Base-by-base conservation (phyloP, 805 yeast species). In the Dipodascopsis uninucleata region DNA sequence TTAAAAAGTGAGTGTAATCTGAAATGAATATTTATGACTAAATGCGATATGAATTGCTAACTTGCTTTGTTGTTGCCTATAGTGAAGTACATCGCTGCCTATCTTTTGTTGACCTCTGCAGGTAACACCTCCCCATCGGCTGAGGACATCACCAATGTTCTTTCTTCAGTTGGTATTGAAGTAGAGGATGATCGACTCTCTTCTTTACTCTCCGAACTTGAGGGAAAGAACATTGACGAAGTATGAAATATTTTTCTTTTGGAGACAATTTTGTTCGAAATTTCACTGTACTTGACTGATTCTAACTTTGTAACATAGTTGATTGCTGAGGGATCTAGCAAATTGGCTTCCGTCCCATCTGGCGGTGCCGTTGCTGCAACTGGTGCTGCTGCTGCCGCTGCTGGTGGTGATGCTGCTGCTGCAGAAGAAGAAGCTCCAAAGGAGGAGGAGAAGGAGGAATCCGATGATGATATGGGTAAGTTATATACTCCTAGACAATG, bases 11-110 rank as follows among this genome's bases (percentile, higher is more conserved):
- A 9, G 46, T 41, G 5, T 32, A 1, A 24, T 16, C n/a, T n/a
- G n/a, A n/a, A n/a, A n/a, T n/a, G n/a, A n/a, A n/a, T n/a, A n/a
- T n/a, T 26, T 12, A 12, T 26, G 29, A 12, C 17, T 17, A 21
- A 21, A 21, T 21, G 39, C n/a, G 39, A 21, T 12, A 14, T 21
- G 14, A 21, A 38, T 25, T 32, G 41, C n/a, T 31, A 32, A 5
- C 43, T 41, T 4, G 16, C 35, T 20, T 12, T 10, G 17, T 36
- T 17, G n/a, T n/a, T n/a, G n/a, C n/a, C 26, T 35, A 9, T 38
- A 69, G 78, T 88, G 97, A 93, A 88, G 85, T 90, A 90, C 82
- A 84, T 93, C 77, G 98, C 98, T 77, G 97, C 98, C 75, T 93
- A 93, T 81, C 84, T 93, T 75, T 84, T 90, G 77, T 82, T 93